Conservation (phyloP, 345 rosid genomes). For the Crucihimalaya himalaica region DNA sequence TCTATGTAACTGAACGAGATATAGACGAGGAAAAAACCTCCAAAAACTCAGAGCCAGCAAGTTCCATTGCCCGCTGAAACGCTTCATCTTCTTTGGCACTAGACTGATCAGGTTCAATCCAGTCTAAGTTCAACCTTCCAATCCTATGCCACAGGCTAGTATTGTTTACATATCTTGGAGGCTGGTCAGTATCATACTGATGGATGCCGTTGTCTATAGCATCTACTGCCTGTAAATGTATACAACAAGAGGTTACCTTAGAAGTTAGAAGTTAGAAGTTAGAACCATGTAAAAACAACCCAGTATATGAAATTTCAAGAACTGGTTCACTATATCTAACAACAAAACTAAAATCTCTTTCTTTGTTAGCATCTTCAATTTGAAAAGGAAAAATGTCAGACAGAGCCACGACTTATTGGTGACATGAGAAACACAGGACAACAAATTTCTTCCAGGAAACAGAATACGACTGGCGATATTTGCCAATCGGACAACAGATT, state of each 20-base stretch:
- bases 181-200: conserved; percentile 70
- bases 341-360: neutral
- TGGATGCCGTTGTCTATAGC: conserved; percentile 80
- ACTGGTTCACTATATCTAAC: conserved; percentile 11
- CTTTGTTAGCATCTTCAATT: neutral
- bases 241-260: neutral
- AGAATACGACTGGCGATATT: neutral
- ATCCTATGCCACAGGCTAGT: conserved; percentile 71
- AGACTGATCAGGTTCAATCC: conserved; percentile 84
- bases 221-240: conserved; percentile 62
- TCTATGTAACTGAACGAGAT: neutral
- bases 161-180: conserved; percentile 74
- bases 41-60: conserved; percentile 74
- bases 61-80: conserved; percentile 69
- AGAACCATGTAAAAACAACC: neutral
- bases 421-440: neutral
- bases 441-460: neutral
- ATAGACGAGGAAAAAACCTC: conserved; percentile 43
- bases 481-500: neutral
- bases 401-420: neutral
- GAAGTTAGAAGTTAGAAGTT: too few relatives aligned
- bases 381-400: neutral
- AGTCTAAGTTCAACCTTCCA: conserved; percentile 81
- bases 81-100: conserved; percentile 73
- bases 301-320: neutral